Conservation (phyloP, 2,329 filamentous ascomycete species). For the Neofusicoccum cordaticola region DNA sequence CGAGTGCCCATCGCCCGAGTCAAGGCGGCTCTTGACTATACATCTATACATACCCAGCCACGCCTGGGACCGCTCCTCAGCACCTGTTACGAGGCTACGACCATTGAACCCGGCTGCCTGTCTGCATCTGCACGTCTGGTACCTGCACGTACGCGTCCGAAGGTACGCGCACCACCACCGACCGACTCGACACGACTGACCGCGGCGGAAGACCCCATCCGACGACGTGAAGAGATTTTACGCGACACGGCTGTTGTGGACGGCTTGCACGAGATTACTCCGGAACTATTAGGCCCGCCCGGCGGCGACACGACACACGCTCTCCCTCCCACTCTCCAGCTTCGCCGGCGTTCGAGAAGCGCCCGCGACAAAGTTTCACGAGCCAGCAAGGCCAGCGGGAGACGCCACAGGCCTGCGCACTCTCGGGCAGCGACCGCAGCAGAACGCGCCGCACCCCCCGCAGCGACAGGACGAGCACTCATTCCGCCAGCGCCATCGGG, state of each 20-base stretch:
- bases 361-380: conserved; percentile 7
- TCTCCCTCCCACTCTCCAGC: not conserved
- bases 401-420: not conserved
- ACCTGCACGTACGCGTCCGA: conserved; percentile 17
- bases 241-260: conserved; percentile 15
- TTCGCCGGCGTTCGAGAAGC: conserved; percentile 2
- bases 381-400: not conserved
- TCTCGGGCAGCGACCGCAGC: conserved; percentile 6
- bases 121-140: conserved; percentile 13
- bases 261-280: conserved; percentile 14
- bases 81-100: conserved; percentile 11
- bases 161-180: conserved; percentile 22
- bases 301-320: not conserved
- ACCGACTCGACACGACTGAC: conserved; percentile 9
- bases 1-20: conserved; percentile 14
- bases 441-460: conserved; percentile 9
- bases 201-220: conserved; percentile 1
- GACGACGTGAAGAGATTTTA: conserved; percentile 16
- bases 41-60: conserved; percentile 17
- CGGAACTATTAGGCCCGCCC: conserved; percentile 14
- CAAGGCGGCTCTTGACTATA: conserved; percentile 17
- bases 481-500: conserved; percentile 15
- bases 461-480: not conserved
- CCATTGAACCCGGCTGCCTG: conserved; percentile 11
- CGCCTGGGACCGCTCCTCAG: conserved; percentile 8